Conservation (phyloP, 768 basidiomycete genomes). For the Peribolospora baueri region DNA sequence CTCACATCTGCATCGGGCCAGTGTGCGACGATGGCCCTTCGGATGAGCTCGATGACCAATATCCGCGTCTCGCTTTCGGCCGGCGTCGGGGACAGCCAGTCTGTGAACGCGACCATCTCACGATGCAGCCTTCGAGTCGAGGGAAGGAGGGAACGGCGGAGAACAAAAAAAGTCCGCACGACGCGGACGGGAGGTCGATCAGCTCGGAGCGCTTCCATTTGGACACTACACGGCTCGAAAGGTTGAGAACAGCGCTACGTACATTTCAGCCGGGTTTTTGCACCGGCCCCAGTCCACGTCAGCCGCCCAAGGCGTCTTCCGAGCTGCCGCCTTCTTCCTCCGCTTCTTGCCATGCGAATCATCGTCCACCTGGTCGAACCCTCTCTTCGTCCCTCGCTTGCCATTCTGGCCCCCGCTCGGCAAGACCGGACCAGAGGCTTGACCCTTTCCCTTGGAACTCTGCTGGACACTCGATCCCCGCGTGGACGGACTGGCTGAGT, state of each 20-base stretch:
- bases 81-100: constrained; percentile 66
- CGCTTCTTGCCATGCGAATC: too few relatives aligned
- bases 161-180: background rate
- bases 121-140: constrained; percentile 38
- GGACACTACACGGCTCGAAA: background rate
- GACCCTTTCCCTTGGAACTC: too few relatives aligned
- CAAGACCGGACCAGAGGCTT: too few relatives aligned
- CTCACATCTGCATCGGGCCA: constrained; percentile 60
- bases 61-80: constrained; percentile 65
- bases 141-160: too few relatives aligned
- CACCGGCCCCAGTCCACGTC: constrained; percentile 48
- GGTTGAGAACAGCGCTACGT: constrained; percentile 13
- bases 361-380: too few relatives aligned
- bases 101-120: constrained; percentile 63
- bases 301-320: constrained; percentile 37
- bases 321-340: too few relatives aligned
- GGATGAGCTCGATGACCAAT: constrained; percentile 44
- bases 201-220: background rate
- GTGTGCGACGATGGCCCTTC: constrained; percentile 32
- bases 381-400: too few relatives aligned
- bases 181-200: background rate
- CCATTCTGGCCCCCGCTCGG: too few relatives aligned
- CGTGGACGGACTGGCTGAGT: too few relatives aligned
- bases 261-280: constrained; percentile 64
- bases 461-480: too few relatives aligned